Evolutionary conservation across 768 basidiomycete species (phyloP).

Genomic region (Tulasnella sp.): DNA sequence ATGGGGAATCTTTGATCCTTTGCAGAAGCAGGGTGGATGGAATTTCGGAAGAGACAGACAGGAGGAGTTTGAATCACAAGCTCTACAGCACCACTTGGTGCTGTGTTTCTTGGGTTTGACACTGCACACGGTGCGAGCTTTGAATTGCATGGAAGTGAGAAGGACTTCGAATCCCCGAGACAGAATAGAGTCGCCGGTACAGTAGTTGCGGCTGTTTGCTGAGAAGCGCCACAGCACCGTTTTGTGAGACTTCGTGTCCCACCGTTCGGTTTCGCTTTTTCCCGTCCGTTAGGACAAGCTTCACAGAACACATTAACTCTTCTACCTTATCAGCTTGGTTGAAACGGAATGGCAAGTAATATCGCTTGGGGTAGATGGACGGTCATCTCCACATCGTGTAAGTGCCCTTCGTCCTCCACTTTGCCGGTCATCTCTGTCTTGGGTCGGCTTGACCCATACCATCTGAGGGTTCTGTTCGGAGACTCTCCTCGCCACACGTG

Average conservation of each 20-base stretch:
- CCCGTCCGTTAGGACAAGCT: not conserved
- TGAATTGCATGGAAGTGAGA: not conserved
- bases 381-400: not conserved
- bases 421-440: not conserved
- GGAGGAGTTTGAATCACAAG: not conserved
- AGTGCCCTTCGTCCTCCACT: not conserved
- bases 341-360: not conserved
- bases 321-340: not conserved
- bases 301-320: not conserved
- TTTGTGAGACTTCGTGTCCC: not conserved
- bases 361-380: not conserved
- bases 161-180: not conserved
- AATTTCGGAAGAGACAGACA: not conserved
- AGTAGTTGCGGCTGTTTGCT: not conserved
- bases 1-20: not conserved
- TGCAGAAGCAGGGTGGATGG: not conserved
- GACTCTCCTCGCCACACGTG: not conserved
- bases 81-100: too few relatives aligned
- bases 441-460: not conserved
- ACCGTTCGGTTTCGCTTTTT: not conserved
- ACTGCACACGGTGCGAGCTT: not conserved
- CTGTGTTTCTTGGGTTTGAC: not conserved
- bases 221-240: not conserved
- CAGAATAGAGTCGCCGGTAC: not conserved
- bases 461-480: not conserved